Base-by-base conservation (phyloP, 176 grass and related monocot genomes). In the Oryza officinalis region DNA sequence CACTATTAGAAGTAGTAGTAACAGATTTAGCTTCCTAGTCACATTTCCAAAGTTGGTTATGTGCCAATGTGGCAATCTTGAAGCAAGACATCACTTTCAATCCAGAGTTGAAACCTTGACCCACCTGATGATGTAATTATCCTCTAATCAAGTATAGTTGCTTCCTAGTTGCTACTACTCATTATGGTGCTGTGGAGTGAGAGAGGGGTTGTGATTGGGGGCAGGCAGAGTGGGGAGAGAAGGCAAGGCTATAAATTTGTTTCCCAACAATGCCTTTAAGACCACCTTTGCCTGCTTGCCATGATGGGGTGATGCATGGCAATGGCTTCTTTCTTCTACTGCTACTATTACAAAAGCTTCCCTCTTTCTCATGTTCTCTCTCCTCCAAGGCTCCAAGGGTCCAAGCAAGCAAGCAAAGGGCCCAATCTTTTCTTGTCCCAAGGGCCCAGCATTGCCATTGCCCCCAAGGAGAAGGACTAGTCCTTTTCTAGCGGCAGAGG, bases 401-500 rank as follows among this genome's bases (percentile, higher is more conserved):
- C 15, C 57, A 12, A 45, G 45, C 37, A 38, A 38, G 37, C 37
- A 14, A 14, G 45, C 50, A 54, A 54, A 54, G 52, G 57, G 22
- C 57, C 15, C 41, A 12, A 46, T 66, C 59, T 41, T 67, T 80
- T 74, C 43, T 74, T 74, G 77, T 86, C 54, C 20, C 67, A 10
- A 69, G n/a, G 47, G 27, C n/a, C 31, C 35, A 64, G 0, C 4
- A 7, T 14, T 77, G 11, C n/a, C 4, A 7, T 13, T 77, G 12
- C 10, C 14, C 26, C 13, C 78, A 44, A 79, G 5, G 67, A 85
- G 38, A 44, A 79, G 3, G 67, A 79, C 27, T 0, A 18, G 87
- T 89, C 87, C 87, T 89, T 89, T 84, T 80, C 81, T 28, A 76
- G 0, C 70, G 74, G 40, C 69, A 84, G 69, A 74, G 49, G 10